Evolutionary conservation across 2,329 filamentous ascomycete species (phyloP), one percentile per base, ranked within the genome.

Genomic region (Arthrinium phaeospermum): DNA sequence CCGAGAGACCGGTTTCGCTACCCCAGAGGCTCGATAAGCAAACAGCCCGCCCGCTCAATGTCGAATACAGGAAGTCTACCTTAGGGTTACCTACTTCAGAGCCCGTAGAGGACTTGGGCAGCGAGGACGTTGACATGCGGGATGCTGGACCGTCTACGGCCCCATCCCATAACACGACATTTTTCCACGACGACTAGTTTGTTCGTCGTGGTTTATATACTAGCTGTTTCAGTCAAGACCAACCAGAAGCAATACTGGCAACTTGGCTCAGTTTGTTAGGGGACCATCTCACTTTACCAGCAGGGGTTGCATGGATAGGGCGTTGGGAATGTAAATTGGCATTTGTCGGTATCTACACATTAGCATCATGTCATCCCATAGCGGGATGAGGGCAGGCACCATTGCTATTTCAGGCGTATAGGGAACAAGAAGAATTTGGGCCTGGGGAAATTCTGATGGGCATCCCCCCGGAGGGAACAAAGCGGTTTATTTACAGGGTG

Each of bases 71-170:
- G 68, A 76, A 77, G 30, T 78, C 80, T 44, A 71, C 75, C 45
- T 71, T 79, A 12, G 75, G 73, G 12, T 53, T 79, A 10, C 71
- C 74, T 14, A 70, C 73, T 24, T 71, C 73, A 13, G 51, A 45
- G 24, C 73, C 75, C 0, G 77, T 76, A 13, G 83, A 84, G 12
- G 76, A 81, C 24, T 73, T 81, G 1, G 74, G 75, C 7, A 81
- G 78, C 44, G 84, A 86, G 70, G 89, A 90, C 71, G 82, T 90
- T 44, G 85, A 87, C 30, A 90, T 90, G 89, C 79, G 84, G 51
- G 89, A 91, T 73, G 87, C 86, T 30, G 87, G 86, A 7, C 87
- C 88, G 8, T 87, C 87, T 12, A 88, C 88, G 2, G 88, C 88
- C 12, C 86, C 88, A 19, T 83, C 82, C 68, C 83, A 82, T 64